Base-by-base conservation (phyloP, 495 filamentous ascomycete species). In the Aspergillus asperescens region DNA sequence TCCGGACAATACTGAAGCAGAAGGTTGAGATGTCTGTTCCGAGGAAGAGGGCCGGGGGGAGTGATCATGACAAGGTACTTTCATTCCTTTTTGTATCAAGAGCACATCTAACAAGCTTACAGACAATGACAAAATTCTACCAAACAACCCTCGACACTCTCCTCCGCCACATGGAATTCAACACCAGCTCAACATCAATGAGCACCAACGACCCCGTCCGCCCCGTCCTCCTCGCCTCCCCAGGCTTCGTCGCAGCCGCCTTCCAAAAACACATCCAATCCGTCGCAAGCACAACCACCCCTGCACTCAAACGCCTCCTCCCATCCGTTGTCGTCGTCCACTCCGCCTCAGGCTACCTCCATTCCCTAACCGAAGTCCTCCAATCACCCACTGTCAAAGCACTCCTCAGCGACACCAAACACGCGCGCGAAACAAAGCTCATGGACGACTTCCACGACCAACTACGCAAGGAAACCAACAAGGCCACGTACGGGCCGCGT, bases 401-500 rank as follows among this genome's bases (percentile, higher is more conserved):
- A 0, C 83, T 85, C 28, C 78, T 98, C 53, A 80, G 82, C 19
- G 83, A 96, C 62, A 93, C 89, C 28, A 89, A 89, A 57, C 96
- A 89, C 62, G 88, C 87, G 0, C 80, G 81, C 22, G 93, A 97
- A 65, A 89, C 90, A 3, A 78, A 70, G 34, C 72, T 92, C 52
- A 90, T 98, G 84, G 90, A 97, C 59, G 79, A 83, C 47, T 92
- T 98, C 68, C 81, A 86, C 61, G 77, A 84, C 7, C 76, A 87
- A 46, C 64, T 98, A 20, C 81, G 88, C 22, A 88, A 85, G 56
- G 91, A 98, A 50, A 92, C 96, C 52, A 87, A 87, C 16, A 77
- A 86, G 40, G 94, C 94, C 13, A 96, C 92, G 77, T 98, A 98
- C 66, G 93, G 93, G 4, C 84, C 85, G 2, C 78, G 73, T 8